phyloP scores from a whole-genome alignment of 2,329 filamentous ascomycete species.

The Chrysosporium queenslandicum region DNA sequence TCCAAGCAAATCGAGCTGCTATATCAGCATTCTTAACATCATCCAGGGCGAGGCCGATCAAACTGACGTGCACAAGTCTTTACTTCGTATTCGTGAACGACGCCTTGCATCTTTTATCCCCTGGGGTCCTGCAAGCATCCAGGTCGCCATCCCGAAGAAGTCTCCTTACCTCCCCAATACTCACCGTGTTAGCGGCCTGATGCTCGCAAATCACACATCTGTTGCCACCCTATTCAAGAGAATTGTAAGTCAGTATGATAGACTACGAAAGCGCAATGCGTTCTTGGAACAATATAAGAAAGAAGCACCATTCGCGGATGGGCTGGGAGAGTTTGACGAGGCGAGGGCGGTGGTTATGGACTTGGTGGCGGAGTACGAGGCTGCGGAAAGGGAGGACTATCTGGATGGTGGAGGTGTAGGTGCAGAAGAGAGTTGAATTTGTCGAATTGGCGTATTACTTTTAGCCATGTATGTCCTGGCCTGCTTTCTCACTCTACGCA shows the following conservation, averaged over 20 bases:
- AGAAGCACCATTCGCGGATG: slow-evolving; percentile 84
- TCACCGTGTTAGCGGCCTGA: slow-evolving; percentile 87
- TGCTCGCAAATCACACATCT: slow-evolving; percentile 96
- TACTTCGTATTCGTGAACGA: slow-evolving; percentile 89
- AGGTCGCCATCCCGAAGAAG: slow-evolving; percentile 91
- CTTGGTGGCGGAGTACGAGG: slow-evolving; percentile 88
- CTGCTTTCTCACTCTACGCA: not conserved
- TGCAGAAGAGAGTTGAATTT: slow-evolving; percentile 14
- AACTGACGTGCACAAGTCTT: slow-evolving; percentile 94
- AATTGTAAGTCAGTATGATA: slow-evolving; percentile 84
- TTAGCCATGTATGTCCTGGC: not conserved
- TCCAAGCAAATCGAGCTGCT: slow-evolving; percentile 93
- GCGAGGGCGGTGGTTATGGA: slow-evolving; percentile 84
- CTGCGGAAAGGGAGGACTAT: slow-evolving; percentile 83
- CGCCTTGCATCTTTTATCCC: slow-evolving; percentile 93
- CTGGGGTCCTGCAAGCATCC: slow-evolving; percentile 95
- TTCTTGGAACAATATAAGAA: slow-evolving; percentile 96
- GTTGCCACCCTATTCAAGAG: slow-evolving; percentile 94
- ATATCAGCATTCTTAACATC: slow-evolving; percentile 97
- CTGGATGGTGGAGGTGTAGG: slow-evolving; percentile 44
- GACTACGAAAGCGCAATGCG: slow-evolving; percentile 89
- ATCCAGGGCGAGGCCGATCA: slow-evolving; percentile 98
- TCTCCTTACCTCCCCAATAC: slow-evolving; percentile 92
- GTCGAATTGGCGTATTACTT: not conserved
- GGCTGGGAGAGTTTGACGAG: slow-evolving; percentile 89